A percentile compares a stretch with the other conserved stretches of the same genome.
phyloP scores from a whole-genome alignment of 2,329 filamentous ascomycete genomes.

The Monosporascus ibericus region DNA sequence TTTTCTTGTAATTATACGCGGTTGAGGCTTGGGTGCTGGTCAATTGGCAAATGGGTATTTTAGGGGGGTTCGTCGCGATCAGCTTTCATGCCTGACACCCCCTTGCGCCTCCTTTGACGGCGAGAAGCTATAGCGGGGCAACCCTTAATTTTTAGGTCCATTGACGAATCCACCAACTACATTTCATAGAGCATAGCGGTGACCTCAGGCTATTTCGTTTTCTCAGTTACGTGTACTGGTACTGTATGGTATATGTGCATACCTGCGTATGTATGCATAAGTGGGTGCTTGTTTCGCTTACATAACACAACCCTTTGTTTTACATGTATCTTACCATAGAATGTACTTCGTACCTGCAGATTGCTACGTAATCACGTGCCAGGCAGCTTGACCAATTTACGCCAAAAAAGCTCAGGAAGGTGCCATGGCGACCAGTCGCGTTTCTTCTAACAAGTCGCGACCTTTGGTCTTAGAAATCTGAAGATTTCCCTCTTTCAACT shows the following conservation, averaged over 20 bases:
- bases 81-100: too few relatives aligned
- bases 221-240: background rate
- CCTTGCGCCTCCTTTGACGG: too few relatives aligned
- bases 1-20: too few relatives aligned
- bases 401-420: constrained; percentile 6
- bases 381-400: constrained; percentile 6
- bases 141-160: background rate
- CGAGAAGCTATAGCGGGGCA: too few relatives aligned
- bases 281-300: background rate
- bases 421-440: constrained; percentile 2
- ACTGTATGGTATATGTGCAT: background rate
- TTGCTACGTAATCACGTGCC: constrained; percentile 7
- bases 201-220: background rate
- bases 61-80: too few relatives aligned
- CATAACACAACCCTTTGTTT: too few relatives aligned
- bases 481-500: constrained; percentile 1
- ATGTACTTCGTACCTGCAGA: background rate
- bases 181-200: background rate
- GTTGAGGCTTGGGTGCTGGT: too few relatives aligned
- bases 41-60: too few relatives aligned
- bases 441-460: constrained; percentile 3
- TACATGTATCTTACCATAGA: too few relatives aligned
- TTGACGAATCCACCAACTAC: background rate
- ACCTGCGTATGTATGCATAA: background rate
- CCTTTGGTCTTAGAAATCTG: constrained; percentile 1